Evolutionary conservation across 495 filamentous ascomycete species (phyloP), one percentile per base, ranked within the genome.

Genomic region (Chaetomium fimeti): DNA sequence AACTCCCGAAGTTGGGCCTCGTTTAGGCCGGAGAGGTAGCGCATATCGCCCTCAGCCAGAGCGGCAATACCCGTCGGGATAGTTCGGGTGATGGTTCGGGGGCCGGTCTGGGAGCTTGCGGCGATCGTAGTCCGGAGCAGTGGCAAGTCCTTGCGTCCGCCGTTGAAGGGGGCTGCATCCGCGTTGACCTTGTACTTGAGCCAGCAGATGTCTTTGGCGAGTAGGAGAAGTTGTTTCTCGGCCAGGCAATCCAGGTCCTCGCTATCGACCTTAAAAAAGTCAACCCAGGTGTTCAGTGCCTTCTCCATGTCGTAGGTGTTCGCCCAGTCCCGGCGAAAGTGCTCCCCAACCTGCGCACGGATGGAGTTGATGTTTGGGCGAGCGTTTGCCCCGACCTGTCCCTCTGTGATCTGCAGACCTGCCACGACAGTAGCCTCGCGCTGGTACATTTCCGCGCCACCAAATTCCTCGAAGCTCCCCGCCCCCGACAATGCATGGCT

Each of bases 261-360:
- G 1, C 27, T 7, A 0, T 27, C 29, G 16, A 61, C n/a, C 5
- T 52, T 5, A 18, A 68, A 68, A 24, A 68, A 64, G 28, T 68
- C 57, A 13, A 64, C 2, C 66, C 66, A 68, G 3, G 62, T 68
- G 43, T 64, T 56, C 12, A 61, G 53, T 5, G 61, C 53, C 20
- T 63, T 62, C 18, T 29, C 15, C 8, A 20, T 16, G 54, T 5
- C 8, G 32, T 58, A 66, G 24, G 13, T 0, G 0, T 53, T 11
- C 18, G 2, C 24, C 65, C 65, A 66, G n/a, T 20, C 47, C 6
- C 13, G 2, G 5, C 4, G 9, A 29, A 66, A 59, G 42, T 28
- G 20, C 28, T 2, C 16, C 2, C 12, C 22, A 51, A 49, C 56
- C 7, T 24, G 15, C 16, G 20, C 15, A 8, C 8, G 24, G 5